These are phyloP conservation scores for Globisporangium nodosum DNA, from an alignment of 352 stramenopile genomes.

Conservation along the genomic window DNA sequence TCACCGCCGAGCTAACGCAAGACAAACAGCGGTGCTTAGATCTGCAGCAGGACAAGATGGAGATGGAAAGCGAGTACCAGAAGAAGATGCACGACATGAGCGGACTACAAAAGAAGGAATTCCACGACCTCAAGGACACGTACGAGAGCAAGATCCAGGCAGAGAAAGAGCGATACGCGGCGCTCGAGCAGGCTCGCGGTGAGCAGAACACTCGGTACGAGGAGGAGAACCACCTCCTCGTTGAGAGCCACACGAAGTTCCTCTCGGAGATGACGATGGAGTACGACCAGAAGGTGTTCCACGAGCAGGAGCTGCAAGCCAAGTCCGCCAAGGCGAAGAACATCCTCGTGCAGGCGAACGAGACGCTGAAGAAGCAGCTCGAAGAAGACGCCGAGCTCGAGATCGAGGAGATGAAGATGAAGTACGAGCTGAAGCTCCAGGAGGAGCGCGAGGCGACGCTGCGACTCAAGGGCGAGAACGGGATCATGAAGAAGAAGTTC, in stretches of 20 bases:
- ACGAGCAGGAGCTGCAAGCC: constrained; percentile 75
- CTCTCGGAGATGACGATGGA: constrained; percentile 90
- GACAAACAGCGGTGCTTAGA: constrained; percentile 89
- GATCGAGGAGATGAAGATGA: constrained; percentile 89
- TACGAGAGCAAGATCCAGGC: constrained; percentile 91
- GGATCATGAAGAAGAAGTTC: constrained; percentile 97
- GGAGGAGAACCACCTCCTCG: constrained; percentile 70
- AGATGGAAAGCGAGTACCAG: constrained; percentile 90
- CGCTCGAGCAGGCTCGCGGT: constrained; percentile 68
- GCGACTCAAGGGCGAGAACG: constrained; percentile 94
- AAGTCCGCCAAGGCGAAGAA: constrained; percentile 60
- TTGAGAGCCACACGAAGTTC: constrained; percentile 81
- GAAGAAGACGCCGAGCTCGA: constrained; percentile 94
- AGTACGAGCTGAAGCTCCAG: constrained; percentile 89
- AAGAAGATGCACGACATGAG: constrained; percentile 90
- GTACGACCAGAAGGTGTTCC: constrained; percentile 87
- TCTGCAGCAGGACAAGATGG: constrained; percentile 85
- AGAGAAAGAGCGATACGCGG: constrained; percentile 86
- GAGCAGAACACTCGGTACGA: constrained; percentile 70
- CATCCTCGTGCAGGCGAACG: constrained; percentile 81
- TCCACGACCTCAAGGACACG: constrained; percentile 86
- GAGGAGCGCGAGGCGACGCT: constrained; percentile 89
- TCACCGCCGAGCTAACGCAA: constrained; percentile 90
- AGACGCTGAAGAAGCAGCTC: constrained; percentile 87
- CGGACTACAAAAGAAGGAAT: constrained; percentile 81